Base-by-base conservation (phyloP, 768 basidiomycete species). In the Panellus pusillus region DNA sequence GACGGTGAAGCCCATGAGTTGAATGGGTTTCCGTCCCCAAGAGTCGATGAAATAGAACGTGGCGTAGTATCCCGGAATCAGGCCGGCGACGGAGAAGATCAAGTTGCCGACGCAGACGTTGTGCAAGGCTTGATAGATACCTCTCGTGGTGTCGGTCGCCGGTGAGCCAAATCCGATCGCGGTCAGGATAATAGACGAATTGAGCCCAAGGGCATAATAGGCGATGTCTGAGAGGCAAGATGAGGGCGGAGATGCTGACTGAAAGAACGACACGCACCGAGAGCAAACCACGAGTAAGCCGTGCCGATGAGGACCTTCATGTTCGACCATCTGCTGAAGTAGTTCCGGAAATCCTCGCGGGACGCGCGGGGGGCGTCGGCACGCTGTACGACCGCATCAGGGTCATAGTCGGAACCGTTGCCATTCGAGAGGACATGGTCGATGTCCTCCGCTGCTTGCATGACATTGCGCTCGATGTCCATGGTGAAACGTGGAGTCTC, bases 401-500 rank as follows among this genome's bases (percentile, higher is more conserved):
- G 77, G 61, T 87, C 82, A 32, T 74, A 72, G 19, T 71, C 63
- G 63, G 68, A 75, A n/a, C n/a, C n/a, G 7, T 64, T 72, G 35
- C 80, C 79, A 14, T 72, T 74, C 17, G 74, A 71, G 42, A 93
- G 58, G 51, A 91, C 88, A 42, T 78, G 76, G 53, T 86, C 78
- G 58, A 93, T 89, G 62, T 94, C 93, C 28, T 77, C 71, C 1
- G 82, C 51, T 7, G 91, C 93, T 65, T 87, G 89, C 37, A 80
- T 74, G 40, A 95, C 73, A 68, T 94, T 93, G 45, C 87, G 79
- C 69, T 93, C 91, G 55, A 95, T 81, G 75, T 95, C 93, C 88
- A 94, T 93, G 54, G 93, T 96, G 69, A 79, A 82, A 60, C 93
- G 90, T 24, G 93, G 93, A 0, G 92, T 94, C 68, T 94, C 92